A percentile compares a stretch with the other conserved stretches of the same genome.
Conservation (phyloP, 768 basidiomycete genomes). For the Suillus bovinus region DNA sequence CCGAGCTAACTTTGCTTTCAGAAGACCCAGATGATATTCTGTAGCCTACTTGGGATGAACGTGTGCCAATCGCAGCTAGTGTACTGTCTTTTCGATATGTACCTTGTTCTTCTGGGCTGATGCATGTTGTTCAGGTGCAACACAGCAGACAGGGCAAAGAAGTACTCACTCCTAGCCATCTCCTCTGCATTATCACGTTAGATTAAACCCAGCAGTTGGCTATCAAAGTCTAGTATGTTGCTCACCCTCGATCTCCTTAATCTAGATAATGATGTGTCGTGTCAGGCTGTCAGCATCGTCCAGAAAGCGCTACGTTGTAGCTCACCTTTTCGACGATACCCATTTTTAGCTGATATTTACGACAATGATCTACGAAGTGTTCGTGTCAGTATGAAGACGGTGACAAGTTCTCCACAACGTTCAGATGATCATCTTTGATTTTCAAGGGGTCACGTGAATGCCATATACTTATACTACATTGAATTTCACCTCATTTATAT, state of each 20-base stretch:
- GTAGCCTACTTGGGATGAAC: conserved; percentile 61
- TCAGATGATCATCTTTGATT: background rate
- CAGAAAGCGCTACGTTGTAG: conserved; percentile 8
- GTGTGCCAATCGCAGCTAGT: conserved; percentile 10
- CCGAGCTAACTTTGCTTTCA: conserved; percentile 93
- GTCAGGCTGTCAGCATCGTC: conserved; percentile 3
- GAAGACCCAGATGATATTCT: conserved; percentile 89
- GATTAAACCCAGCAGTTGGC: conserved; percentile 5
- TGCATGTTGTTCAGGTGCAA: conserved; percentile 6
- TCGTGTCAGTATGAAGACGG: background rate
- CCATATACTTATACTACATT: background rate
- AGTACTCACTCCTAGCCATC: conserved; percentile 88
- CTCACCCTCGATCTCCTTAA: conserved; percentile 95
- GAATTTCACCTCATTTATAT: background rate
- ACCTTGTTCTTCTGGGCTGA: conserved; percentile 96
- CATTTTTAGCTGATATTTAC: conserved; percentile 51
- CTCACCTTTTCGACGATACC: conserved; percentile 91
- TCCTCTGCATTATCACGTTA: conserved; percentile 59
- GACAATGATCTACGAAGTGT: background rate
- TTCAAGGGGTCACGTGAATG: background rate
- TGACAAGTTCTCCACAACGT: background rate
- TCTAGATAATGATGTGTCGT: conserved; percentile 45
- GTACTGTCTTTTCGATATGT: conserved; percentile 10
- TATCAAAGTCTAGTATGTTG: background rate
- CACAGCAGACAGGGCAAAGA: background rate